phyloP scores from a whole-genome alignment of 768 basidiomycete species.

The Daedalea quercina region DNA sequence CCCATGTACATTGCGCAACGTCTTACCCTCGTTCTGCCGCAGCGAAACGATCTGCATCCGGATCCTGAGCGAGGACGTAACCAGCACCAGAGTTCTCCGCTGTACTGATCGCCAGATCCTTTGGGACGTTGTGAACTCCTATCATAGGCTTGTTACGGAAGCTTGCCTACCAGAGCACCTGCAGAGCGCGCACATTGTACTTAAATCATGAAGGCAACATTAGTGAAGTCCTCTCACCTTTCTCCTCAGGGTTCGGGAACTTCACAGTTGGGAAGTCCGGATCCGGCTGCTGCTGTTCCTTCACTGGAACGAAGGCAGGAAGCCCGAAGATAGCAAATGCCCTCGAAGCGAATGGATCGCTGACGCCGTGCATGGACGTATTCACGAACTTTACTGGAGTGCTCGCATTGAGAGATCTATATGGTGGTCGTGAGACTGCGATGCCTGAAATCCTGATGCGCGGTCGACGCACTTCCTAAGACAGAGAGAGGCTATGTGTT shows the following conservation, averaged over 20 bases:
- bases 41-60: slow-evolving; percentile 79
- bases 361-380: slow-evolving; percentile 89
- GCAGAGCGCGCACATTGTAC: not conserved
- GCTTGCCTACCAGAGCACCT: not conserved
- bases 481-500: not conserved
- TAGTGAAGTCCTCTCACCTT: slow-evolving; percentile 38
- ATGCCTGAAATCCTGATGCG: not conserved
- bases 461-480: not conserved
- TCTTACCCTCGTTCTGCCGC: slow-evolving; percentile 64
- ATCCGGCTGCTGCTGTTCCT: slow-evolving; percentile 65
- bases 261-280: slow-evolving; percentile 81
- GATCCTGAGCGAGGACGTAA: slow-evolving; percentile 85
- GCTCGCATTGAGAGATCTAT: slow-evolving; percentile 25
- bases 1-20: not conserved
- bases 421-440: not conserved
- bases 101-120: slow-evolving; percentile 68
- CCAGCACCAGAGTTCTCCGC: slow-evolving; percentile 45
- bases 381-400: slow-evolving; percentile 61
- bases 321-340: slow-evolving; percentile 60
- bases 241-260: slow-evolving; percentile 90
- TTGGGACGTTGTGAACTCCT: not conserved
- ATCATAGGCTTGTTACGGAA: not conserved
- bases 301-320: slow-evolving; percentile 50
- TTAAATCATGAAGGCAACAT: not conserved
- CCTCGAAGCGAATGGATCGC: slow-evolving; percentile 51